phyloP scores from a whole-genome alignment of 192 early-diverging fungal genomes.

The Tieghemiomyces parasiticus region DNA sequence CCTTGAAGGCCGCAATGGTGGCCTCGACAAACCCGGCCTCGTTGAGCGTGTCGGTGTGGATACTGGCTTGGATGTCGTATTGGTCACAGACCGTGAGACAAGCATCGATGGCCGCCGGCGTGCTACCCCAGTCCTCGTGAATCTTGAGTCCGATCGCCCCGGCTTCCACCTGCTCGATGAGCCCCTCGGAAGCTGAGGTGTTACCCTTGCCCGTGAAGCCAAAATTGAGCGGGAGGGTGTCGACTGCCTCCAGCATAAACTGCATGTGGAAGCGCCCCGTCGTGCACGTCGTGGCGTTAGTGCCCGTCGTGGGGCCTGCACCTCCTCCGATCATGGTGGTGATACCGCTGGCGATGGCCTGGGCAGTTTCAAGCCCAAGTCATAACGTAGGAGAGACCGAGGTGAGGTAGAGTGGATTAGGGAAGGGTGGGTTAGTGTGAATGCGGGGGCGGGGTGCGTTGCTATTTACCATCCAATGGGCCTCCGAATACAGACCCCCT shows the following conservation, averaged over 20 bases:
- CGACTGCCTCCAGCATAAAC: constrained; percentile 81
- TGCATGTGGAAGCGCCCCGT: constrained; percentile 68
- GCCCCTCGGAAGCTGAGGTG: constrained; percentile 38
- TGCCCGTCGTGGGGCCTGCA: constrained; percentile 92
- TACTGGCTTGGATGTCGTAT: constrained; percentile 75
- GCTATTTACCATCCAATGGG: too few relatives aligned
- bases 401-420: too few relatives aligned
- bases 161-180: constrained; percentile 71
- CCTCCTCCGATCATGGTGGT: constrained; percentile 83
- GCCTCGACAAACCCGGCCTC: constrained; percentile 93
- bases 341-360: constrained; percentile 58
- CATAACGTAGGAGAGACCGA: too few relatives aligned
- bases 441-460: too few relatives aligned
- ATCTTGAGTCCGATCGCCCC: constrained; percentile 84
- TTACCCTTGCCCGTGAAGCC: constrained; percentile 97
- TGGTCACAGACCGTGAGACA: constrained; percentile 75
- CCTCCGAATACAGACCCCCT: too few relatives aligned
- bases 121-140: constrained; percentile 96
- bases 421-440: too few relatives aligned
- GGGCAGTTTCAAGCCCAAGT: too few relatives aligned
- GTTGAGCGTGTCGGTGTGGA: constrained; percentile 96
- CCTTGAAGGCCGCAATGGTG: constrained; percentile 77
- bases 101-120: constrained; percentile 83
- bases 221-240: constrained; percentile 80
- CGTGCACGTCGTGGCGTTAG: constrained; percentile 94